Percentiles rank a stretch among this genome's conserved stretches.
These are phyloP conservation scores for Chaetomiaceae sp. DNA, from an alignment of 2,329 filamentous ascomycete species.

Conservation along the genomic window DNA sequence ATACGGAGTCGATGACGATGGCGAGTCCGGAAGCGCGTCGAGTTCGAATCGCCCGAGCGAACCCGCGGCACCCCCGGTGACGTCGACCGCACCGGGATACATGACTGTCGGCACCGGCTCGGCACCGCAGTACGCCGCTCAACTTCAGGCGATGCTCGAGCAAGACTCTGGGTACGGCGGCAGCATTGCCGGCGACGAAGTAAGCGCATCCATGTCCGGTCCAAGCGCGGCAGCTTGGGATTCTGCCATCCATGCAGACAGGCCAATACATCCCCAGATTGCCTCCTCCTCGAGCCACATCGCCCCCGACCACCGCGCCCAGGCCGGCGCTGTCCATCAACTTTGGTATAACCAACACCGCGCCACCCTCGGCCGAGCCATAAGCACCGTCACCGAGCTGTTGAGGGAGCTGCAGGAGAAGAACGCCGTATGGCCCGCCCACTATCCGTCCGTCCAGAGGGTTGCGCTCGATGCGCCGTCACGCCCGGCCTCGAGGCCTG, in stretches of 20 bases:
- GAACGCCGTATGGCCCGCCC: slow-evolving; percentile 88
- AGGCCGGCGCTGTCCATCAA: slow-evolving; percentile 84
- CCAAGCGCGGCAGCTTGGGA: slow-evolving; percentile 38
- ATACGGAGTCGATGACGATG: slow-evolving; percentile 29
- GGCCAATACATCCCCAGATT: slow-evolving; percentile 40
- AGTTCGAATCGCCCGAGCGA: slow-evolving; percentile 21
- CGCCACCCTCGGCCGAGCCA: slow-evolving; percentile 78
- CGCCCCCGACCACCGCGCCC: slow-evolving; percentile 61
- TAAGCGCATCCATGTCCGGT: slow-evolving; percentile 33
- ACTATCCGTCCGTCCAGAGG: slow-evolving; percentile 82
- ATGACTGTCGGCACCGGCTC: slow-evolving; percentile 85
- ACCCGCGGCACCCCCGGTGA: slow-evolving; percentile 7
- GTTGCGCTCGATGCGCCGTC: slow-evolving; percentile 41
- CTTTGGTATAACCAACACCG: slow-evolving; percentile 93
- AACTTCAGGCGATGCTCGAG: slow-evolving; percentile 76
- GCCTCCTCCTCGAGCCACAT: slow-evolving; percentile 24
- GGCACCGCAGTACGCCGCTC: slow-evolving; percentile 74
- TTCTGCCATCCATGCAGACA: slow-evolving; percentile 43
- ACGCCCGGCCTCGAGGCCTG: slow-evolving; percentile 54
- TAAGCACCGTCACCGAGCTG: slow-evolving; percentile 79
- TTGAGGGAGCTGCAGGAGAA: slow-evolving; percentile 80
- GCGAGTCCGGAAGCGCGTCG: slow-evolving; percentile 18
- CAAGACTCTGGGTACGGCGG: slow-evolving; percentile 89
- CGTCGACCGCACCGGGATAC: slow-evolving; percentile 44
- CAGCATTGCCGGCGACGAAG: slow-evolving; percentile 64